A percentile compares a stretch with the other conserved stretches of the same genome.
phyloP scores from a whole-genome alignment of 805 yeast species.

The Clavispora fructus region DNA sequence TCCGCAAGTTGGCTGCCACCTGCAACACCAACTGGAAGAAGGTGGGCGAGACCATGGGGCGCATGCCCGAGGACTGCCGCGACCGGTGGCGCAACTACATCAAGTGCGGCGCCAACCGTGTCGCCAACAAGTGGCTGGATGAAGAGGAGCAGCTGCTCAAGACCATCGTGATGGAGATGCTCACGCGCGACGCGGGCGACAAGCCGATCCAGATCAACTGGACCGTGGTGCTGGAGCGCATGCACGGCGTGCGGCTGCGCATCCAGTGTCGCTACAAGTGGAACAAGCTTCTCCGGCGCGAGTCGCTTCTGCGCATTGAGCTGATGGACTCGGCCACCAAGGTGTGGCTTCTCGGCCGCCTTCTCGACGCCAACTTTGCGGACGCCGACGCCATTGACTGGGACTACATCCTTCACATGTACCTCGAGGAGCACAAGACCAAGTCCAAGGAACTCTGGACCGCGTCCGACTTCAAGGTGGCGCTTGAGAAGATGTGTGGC shows the following conservation, averaged over 20 bases:
- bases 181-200: constrained; percentile 19
- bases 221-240: constrained; percentile 84
- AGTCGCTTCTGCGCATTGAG: constrained; percentile 29
- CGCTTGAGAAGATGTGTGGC: constrained; percentile 56
- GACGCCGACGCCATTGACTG: constrained; percentile 29
- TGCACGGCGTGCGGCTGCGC: constrained; percentile 85
- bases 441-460: constrained; percentile 38
- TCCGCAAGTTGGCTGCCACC: constrained; percentile 57
- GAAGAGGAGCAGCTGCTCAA: constrained; percentile 65
- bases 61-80: constrained; percentile 98
- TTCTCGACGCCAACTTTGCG: constrained; percentile 22
- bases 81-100: constrained; percentile 95
- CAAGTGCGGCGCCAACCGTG: constrained; percentile 79
- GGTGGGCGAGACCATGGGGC: constrained; percentile 71
- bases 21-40: constrained; percentile 84
- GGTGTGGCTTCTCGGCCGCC: constrained; percentile 32
- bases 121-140: constrained; percentile 71
- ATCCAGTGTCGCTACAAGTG: constrained; percentile 95
- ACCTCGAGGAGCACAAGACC: constrained; percentile 21
- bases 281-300: constrained; percentile 72
- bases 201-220: constrained; percentile 61
- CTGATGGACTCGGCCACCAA: constrained; percentile 30
- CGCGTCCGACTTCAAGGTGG: constrained; percentile 55
- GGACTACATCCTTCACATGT: constrained; percentile 26
- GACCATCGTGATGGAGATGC: constrained; percentile 47